These are phyloP conservation scores for Xanthoconium separans DNA, from an alignment of 1,284 basidiomycete species.

Conservation along the genomic window DNA sequence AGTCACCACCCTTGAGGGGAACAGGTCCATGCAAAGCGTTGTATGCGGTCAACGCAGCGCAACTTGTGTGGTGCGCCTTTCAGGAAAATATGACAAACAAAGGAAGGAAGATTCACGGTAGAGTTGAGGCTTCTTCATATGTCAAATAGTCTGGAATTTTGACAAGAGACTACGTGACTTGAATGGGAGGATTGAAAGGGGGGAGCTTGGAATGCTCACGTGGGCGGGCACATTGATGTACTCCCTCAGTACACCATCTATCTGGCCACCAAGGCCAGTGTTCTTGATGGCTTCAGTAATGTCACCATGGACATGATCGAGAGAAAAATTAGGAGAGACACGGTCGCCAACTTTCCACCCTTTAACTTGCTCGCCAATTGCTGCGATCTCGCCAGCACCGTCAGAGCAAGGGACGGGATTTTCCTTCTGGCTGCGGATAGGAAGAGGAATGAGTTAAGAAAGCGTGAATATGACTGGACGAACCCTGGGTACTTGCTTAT, in stretches of 20 bases:
- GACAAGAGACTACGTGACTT: slow-evolving; percentile 38
- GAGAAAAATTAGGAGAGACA: slow-evolving; percentile 47
- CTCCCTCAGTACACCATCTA: slow-evolving; percentile 56
- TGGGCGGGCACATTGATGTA: slow-evolving; percentile 48
- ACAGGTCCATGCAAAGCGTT: slow-evolving; percentile 44
- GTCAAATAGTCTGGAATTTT: slow-evolving; percentile 45
- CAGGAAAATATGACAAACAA: background rate
- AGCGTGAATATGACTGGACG: background rate
- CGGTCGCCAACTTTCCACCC: slow-evolving; percentile 55
- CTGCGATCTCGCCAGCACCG: slow-evolving; percentile 59
- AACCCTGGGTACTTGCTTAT: slow-evolving; percentile 34
- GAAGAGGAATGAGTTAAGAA: background rate
- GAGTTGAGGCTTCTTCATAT: slow-evolving; percentile 51
- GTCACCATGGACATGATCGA: slow-evolving; percentile 43
- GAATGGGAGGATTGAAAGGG: background rate
- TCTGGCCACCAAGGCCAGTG: slow-evolving; percentile 46
- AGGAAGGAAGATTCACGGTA: slow-evolving; percentile 35
- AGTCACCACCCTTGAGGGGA: slow-evolving; percentile 45
- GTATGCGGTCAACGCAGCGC: slow-evolving; percentile 54
- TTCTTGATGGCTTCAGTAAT: slow-evolving; percentile 30
- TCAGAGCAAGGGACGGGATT: slow-evolving; percentile 58
- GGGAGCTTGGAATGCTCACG: slow-evolving; percentile 30
- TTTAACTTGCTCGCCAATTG: slow-evolving; percentile 50
- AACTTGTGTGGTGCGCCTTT: slow-evolving; percentile 31
- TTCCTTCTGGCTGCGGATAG: slow-evolving; percentile 15